Evolutionary conservation across 1,284 basidiomycete species (phyloP), one percentile per base, ranked within the genome.

Genomic region (Cutaneotrichosporon cutaneum): DNA sequence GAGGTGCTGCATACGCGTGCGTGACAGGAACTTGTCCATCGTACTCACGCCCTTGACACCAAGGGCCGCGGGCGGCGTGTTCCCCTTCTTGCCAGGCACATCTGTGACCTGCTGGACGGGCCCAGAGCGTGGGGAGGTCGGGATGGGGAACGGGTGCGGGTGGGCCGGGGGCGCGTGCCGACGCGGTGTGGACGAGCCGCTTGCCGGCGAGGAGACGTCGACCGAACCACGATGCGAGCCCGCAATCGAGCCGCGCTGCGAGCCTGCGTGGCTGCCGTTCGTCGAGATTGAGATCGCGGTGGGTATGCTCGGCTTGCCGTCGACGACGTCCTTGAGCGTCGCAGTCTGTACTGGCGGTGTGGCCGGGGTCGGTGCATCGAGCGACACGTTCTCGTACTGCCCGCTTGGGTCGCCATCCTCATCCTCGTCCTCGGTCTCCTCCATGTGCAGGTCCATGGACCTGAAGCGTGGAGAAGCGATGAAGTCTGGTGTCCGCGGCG

Each of bases 1-100:
- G 10, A 96, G 82, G 75, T 88, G 90, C 6, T 85, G 81, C 21
- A 91, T 92, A 26, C 93, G 83, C 4, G 82, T 83, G 21, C 80
- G 76, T n/a, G 77, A 80, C 21, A 79, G 69, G 52, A 82, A 76
- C 59, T 79, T 77, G 42, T 82, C 81, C 36, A 81, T 70, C 14
- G 76, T 73, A 21, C 64, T 69, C 21, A 63, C 30, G 30, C 73
- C 71, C 62, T 77, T 73, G 33, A 72, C 66, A n/a, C 75, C 74
- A 0, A 76, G 61, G 0, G 55, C n/a, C 44, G 50, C 26, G 8
- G 33, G 22, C n/a, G 53, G 8, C 61, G 65, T 44, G 42, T 61
- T 67, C 32, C 16, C 14, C n/a, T n/a, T 44, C 39, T 45, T 16
- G 24, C 21, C 27, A 6, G 39, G 53, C 48, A 30, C 30, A 13